Conservation (phyloP, 768 basidiomycete species). For the Neoboletus subvelutipes region DNA sequence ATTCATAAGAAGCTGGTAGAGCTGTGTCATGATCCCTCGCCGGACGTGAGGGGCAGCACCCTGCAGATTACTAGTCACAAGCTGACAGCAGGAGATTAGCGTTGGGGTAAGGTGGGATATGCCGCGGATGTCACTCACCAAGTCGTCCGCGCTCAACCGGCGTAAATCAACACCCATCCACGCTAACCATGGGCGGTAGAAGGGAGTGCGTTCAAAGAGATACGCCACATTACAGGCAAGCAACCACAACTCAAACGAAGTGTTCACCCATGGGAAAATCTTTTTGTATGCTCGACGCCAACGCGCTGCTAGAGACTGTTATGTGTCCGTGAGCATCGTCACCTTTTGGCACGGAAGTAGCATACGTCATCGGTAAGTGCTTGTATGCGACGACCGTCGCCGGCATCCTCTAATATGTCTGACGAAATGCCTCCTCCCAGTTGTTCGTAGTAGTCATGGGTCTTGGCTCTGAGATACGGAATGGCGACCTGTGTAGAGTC, state of each 20-base stretch:
- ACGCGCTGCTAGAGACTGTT: conserved; percentile 51
- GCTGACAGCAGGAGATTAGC: conserved; percentile 15
- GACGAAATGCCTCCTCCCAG: conserved; percentile 77
- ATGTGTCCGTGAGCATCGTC: conserved; percentile 3
- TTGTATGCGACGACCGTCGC: conserved; percentile 43
- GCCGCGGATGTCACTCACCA: conserved; percentile 47
- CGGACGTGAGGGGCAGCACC: conserved; percentile 22
- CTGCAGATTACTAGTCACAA: conserved; percentile 14
- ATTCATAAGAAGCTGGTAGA: conserved; percentile 47
- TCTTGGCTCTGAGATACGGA: conserved; percentile 87
- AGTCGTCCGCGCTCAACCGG: conserved; percentile 74
- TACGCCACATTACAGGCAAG: conserved; percentile 85
- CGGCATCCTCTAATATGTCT: conserved; percentile 61
- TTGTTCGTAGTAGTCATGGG: conserved; percentile 87
- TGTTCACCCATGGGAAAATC: conserved; percentile 81
- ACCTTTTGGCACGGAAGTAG: conserved; percentile 2
- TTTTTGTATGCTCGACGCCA: conserved; percentile 65
- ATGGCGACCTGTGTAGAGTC: conserved; percentile 58
- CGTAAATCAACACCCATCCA: conserved; percentile 85
- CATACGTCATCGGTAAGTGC: conserved; percentile 55
- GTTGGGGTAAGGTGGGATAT: neutral
- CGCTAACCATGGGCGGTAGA: conserved; percentile 88
- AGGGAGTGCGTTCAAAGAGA: conserved; percentile 81
- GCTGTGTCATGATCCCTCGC: conserved; percentile 39
- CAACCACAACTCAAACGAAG: conserved; percentile 76